These are phyloP conservation scores for Brasenia schreberi DNA, from an alignment of 164 flowering plant genomes.

Conservation along the genomic window DNA sequence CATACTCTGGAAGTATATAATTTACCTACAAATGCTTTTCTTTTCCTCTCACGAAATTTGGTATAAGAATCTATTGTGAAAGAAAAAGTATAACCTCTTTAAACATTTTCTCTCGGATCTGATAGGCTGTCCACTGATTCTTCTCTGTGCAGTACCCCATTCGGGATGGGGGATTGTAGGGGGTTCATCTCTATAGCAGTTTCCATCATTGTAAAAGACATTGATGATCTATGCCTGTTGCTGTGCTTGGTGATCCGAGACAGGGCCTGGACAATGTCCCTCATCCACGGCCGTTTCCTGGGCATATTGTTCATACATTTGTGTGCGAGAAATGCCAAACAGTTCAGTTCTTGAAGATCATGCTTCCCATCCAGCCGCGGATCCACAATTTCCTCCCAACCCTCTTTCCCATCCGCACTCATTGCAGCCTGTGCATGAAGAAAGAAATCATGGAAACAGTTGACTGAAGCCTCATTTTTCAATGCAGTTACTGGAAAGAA, in stretches of 20 bases:
- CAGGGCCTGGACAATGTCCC: conserved; percentile 75
- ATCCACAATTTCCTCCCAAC: conserved; percentile 95
- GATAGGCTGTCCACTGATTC: conserved; percentile 47
- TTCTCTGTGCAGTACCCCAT: conserved; percentile 27
- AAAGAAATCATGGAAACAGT: background rate
- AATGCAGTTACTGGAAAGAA: too few species aligned
- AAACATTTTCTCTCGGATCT: conserved; percentile 30
- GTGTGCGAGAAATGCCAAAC: conserved; percentile 66
- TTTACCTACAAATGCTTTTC: background rate
- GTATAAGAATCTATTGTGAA: too few species aligned
- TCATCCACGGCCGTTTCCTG: conserved; percentile 68
- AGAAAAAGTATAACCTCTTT: background rate
- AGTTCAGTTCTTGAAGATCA: conserved; percentile 58
- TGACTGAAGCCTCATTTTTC: background rate
- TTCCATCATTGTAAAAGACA: conserved; percentile 35
- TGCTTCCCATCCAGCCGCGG: conserved; percentile 60
- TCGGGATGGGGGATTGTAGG: conserved; percentile 22
- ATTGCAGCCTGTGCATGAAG: conserved; percentile 59
- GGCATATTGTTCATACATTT: conserved; percentile 59
- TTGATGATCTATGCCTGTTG: conserved; percentile 31
- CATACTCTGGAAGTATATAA: background rate
- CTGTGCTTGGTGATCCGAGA: conserved; percentile 43
- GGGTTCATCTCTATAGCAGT: conserved; percentile 33
- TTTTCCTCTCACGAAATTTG: background rate
- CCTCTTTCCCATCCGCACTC: conserved; percentile 57